A percentile compares a stretch with the other conserved stretches of the same genome.
phyloP scores from a whole-genome alignment of 306 rosid species.

The Rosa lucieae region DNA sequence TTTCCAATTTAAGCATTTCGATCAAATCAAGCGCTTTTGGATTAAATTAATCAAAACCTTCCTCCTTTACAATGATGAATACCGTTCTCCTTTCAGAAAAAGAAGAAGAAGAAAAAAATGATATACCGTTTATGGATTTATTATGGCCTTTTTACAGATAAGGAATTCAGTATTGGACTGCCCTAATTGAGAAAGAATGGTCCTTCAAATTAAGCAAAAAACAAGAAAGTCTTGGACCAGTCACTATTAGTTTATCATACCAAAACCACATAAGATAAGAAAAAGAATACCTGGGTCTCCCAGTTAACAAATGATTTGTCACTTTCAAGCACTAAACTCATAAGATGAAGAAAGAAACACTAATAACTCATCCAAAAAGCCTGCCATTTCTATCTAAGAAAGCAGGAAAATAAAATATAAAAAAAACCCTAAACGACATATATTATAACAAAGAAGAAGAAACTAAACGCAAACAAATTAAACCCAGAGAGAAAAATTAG shows the following conservation, averaged over 20 bases:
- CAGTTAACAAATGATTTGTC: conserved; percentile 10
- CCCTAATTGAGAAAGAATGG: conserved; percentile 17
- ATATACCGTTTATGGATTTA: background rate
- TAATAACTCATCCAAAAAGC: background rate
- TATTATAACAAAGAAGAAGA: background rate
- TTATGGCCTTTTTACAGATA: background rate
- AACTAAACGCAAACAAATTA: background rate
- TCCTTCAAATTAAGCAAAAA: background rate
- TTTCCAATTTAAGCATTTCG: background rate
- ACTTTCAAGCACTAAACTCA: conserved; percentile 10
- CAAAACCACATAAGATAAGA: background rate
- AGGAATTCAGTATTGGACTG: background rate
- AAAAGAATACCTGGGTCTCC: conserved; percentile 8
- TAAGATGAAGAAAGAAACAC: background rate
- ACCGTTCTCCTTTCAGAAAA: too few relatives aligned
- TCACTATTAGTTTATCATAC: background rate
- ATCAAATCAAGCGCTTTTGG: background rate
- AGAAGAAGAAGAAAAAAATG: too few relatives aligned
- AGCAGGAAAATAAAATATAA: background rate
- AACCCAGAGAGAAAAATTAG: background rate
- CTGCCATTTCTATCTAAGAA: background rate
- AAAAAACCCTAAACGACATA: background rate
- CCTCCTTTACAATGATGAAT: background rate
- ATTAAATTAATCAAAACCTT: background rate
- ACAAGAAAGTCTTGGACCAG: background rate